Evolutionary conservation across 2,329 filamentous ascomycete genomes (phyloP), one percentile per base, ranked within the genome.

Genomic region (Penicillium sp.): DNA sequence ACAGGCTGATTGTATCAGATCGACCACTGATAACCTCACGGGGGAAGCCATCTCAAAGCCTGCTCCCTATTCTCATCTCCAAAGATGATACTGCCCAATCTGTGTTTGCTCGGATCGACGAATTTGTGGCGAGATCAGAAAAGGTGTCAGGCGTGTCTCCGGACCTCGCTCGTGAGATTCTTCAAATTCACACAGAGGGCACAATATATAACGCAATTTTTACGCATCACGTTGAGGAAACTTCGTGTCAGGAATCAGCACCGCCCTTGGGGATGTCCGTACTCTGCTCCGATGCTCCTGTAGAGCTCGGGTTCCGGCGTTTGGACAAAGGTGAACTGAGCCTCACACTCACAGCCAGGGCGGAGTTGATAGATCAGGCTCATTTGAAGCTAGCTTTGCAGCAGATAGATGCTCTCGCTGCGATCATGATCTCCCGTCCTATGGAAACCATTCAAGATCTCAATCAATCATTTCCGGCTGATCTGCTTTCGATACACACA

Each of bases 1-100:
- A 57, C 7, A 43, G 24, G 13, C 22, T 56, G 5, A 45, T 53
- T 21, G 4, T 56, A 10, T 44, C 31, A 5, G 49, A 56, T 5
- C 34, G 24, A 27, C 10, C 34, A 16, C 36, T 24, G 3, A 13
- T 18, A 10, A 18, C 27, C 29, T 9, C 21, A 6, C 18, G 4
- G n/a, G 21, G 27, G 16, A 10, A 44, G 4, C 24, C 5, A 18
- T 45, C 40, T 4, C 13, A 38, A 42, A 22, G 24, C 16, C 41
- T 31, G 8, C 5, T 50, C 8, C 48, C 41, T 9, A 21, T 50
- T 13, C 9, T 6, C 7, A 16, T 50, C 24, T 18, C 9, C 4
- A 1, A 14, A 2, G 14, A 31, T 13, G 24, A 44, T 16, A 7
- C 42, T n/a, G 42, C 24, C 4, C 24, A 8, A 11, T 10, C 10